Conservation (phyloP, 306 rosid species). For the Cicer judaicum region DNA sequence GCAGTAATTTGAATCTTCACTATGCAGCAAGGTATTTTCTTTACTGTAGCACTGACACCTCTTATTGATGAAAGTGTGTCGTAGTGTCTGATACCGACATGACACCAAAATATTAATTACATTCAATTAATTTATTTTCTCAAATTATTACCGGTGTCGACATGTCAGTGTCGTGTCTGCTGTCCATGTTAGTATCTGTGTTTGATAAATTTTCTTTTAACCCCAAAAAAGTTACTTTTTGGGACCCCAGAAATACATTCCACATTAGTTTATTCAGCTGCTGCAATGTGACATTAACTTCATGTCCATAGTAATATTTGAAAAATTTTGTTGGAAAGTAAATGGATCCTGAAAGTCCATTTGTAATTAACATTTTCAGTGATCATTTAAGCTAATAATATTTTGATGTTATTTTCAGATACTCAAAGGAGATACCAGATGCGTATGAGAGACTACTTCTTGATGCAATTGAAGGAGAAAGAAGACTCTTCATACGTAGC, state of each 20-base stretch:
- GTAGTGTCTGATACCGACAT: too few relatives aligned
- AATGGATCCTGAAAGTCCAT: too few relatives aligned
- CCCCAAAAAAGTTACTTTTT: background rate
- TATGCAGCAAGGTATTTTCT: conserved; percentile 80
- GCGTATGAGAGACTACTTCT: conserved; percentile 92
- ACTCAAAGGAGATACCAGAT: conserved; percentile 90
- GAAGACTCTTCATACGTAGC: conserved; percentile 87
- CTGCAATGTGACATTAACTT: conserved; percentile 26
- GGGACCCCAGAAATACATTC: conserved; percentile 14
- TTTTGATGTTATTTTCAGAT: conserved; percentile 53
- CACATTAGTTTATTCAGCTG: conserved; percentile 8
- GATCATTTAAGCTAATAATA: background rate
- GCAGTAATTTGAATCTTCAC: conserved; percentile 82
- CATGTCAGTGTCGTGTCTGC: too few relatives aligned
- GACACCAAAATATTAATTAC: too few relatives aligned
- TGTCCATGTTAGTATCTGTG: too few relatives aligned
- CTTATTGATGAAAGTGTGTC: too few relatives aligned
- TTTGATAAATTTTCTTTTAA: too few relatives aligned
- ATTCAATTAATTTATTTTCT: too few relatives aligned
- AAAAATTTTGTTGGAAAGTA: background rate
- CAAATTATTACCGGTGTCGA: too few relatives aligned
- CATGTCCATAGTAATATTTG: background rate
- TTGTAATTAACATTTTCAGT: background rate
- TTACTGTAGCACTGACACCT: background rate
- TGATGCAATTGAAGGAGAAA: conserved; percentile 91